Evolutionary conservation across 1,139 yeast genomes (phyloP).

Genomic region (Lodderomyces oxycetoniae): DNA sequence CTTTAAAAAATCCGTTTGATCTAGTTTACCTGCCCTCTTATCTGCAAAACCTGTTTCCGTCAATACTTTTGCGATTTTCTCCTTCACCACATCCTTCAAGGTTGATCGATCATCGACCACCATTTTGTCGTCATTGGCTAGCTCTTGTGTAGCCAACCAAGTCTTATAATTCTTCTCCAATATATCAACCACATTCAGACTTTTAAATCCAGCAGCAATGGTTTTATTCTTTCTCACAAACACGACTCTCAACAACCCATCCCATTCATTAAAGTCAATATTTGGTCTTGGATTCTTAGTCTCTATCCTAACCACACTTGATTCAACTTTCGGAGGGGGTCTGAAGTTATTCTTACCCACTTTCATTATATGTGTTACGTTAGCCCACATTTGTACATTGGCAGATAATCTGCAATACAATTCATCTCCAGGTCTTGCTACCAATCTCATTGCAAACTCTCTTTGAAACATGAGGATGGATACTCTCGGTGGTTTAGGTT

Average conservation of each 20-base stretch:
- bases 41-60: conserved; percentile 75
- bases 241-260: conserved; percentile 83
- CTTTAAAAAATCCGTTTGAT: conserved; percentile 88
- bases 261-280: conserved; percentile 94
- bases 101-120: conserved; percentile 46
- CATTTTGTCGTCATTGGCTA: conserved; percentile 47
- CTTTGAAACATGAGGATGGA: conserved; percentile 97
- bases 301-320: conserved; percentile 91
- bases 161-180: conserved; percentile 87
- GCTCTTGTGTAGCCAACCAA: conserved; percentile 54
- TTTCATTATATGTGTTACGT: conserved; percentile 96
- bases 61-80: conserved; percentile 62
- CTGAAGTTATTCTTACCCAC: conserved; percentile 95
- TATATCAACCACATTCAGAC: conserved; percentile 74
- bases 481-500: conserved; percentile 91
- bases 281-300: conserved; percentile 89
- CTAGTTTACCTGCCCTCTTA: conserved; percentile 89
- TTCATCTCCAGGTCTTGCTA: conserved; percentile 94
- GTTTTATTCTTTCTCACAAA: conserved; percentile 94
- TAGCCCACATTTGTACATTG: conserved; percentile 99
- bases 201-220: conserved; percentile 87
- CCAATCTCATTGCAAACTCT: conserved; percentile 86
- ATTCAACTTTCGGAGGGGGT: conserved; percentile 98
- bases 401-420: conserved; percentile 91
- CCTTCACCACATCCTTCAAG: conserved; percentile 46